phyloP scores from a whole-genome alignment of 306 rosid species.

The Cucurbita moschata region DNA sequence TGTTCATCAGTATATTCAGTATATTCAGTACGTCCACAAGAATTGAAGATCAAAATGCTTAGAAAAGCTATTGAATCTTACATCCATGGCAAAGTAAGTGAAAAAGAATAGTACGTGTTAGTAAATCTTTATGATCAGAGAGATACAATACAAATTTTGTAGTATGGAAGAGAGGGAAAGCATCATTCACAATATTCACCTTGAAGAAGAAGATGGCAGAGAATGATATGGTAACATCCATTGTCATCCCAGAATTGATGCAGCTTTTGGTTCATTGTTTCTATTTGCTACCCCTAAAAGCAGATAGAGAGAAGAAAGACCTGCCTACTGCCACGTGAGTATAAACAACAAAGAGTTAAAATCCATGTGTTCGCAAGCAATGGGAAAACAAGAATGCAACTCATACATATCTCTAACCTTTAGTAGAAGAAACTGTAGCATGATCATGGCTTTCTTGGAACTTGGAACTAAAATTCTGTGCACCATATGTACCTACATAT shows the following conservation, averaged over 20 bases:
- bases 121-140: not conserved
- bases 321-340: conserved; percentile 59
- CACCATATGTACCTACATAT: conserved; percentile 34
- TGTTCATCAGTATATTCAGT: not conserved
- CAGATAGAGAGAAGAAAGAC: conserved; percentile 98
- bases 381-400: not conserved
- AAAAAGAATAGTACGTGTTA: not conserved
- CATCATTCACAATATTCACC: conserved; percentile 6
- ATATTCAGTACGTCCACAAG: not conserved
- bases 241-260: not conserved
- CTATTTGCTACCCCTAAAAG: conserved; percentile 66
- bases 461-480: conserved; percentile 36
- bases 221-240: not conserved
- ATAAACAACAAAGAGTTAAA: conserved; percentile 1
- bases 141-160: conserved; percentile 4
- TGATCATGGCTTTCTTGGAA: conserved; percentile 39
- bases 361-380: not conserved
- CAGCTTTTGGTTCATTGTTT: conserved; percentile 12
- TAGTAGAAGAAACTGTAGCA: conserved; percentile 36
- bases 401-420: conserved; percentile 46
- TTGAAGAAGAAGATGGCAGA: conserved; percentile 5
- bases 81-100: conserved; percentile 2
- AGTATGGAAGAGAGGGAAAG: not conserved
- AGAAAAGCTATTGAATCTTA: not conserved
- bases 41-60: not conserved